Evolutionary conservation across 768 basidiomycete genomes (phyloP), one percentile per base, ranked within the genome.

Genomic region (Lentinula aciculospora): DNA sequence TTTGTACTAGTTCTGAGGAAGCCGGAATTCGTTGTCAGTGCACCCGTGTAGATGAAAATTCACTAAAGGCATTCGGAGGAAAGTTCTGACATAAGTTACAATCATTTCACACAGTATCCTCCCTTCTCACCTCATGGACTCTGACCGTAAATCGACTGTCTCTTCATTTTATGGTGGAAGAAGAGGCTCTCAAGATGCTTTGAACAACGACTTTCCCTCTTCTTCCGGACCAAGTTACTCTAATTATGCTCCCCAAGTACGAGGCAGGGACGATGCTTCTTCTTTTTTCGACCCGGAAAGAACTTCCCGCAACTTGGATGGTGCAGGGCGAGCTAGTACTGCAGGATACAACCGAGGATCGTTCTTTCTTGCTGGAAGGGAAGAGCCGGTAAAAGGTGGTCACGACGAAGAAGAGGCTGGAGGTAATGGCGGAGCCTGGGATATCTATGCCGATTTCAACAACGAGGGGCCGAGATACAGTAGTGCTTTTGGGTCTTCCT

Each of bases 391-490:
- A 61, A 90, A 89, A 67, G 86, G 84, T 8, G 88, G 85, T n/a
- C 72, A 78, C 56, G 89, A 91, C 62, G 90, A 92, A 63, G 81
- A 80, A 59, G 75, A 74, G 44, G 69, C 62, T 12, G 65, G 65
- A 25, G 74, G 72, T 42, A 75, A 72, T 15, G 78, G 73, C 53
- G 75, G 76, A 32, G 71, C 65, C 1, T 92, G 88, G 84, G 89
- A 94, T 68, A 84, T 94, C 45, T 93, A 84, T 67, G 89, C 92
- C 21, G 92, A 94, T 71, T 94, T 94, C 71, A 94, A 94, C 73
- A 94, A 94, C 63, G 69, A 82, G 4, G 92, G 92, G 1, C 92
- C 90, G 21, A 76, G 80, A 56, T 93, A 93, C 64, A 89, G 86
- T 64, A 72, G 76, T 21, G 78, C 85, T 5, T 85, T 87, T 67